phyloP scores from a whole-genome alignment of 2,329 filamentous ascomycete species.

The Septoria petroselini region DNA sequence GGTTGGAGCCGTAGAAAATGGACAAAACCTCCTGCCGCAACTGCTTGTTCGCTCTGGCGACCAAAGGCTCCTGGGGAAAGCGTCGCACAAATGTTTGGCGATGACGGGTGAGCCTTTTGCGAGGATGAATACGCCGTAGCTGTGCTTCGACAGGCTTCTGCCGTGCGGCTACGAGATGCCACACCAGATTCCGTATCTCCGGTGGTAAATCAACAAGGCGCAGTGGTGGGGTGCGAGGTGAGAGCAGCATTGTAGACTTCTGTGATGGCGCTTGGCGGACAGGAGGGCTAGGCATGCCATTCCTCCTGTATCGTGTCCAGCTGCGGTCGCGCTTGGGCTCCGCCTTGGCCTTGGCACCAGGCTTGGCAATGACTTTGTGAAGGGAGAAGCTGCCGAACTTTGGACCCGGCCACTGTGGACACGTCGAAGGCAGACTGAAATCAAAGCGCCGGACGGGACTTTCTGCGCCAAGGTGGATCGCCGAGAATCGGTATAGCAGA shows the following conservation, averaged over 20 bases:
- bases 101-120: constrained; percentile 14
- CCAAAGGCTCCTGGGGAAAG: constrained; percentile 22
- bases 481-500: constrained; percentile 19
- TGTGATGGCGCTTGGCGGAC: neutral
- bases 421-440: constrained; percentile 21
- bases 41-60: constrained; percentile 21
- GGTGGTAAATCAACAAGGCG: constrained; percentile 22
- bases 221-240: constrained; percentile 19
- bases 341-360: constrained; percentile 7
- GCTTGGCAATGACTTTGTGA: constrained; percentile 20
- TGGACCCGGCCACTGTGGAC: constrained; percentile 21
- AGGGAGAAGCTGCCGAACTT: constrained; percentile 21
- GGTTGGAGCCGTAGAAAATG: constrained; percentile 25
- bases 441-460: constrained; percentile 13
- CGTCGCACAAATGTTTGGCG: constrained; percentile 17
- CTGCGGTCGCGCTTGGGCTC: too few species aligned
- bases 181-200: constrained; percentile 26
- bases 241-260: constrained; percentile 4
- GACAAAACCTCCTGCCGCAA: constrained; percentile 24
- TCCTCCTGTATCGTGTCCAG: too few species aligned
- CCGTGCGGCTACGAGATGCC: constrained; percentile 18
- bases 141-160: constrained; percentile 24
- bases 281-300: too few species aligned
- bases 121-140: constrained; percentile 20
- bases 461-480: constrained; percentile 13